Evolutionary conservation across 768 basidiomycete species (phyloP).

Genomic region (Hydnomerulius pinastri): DNA sequence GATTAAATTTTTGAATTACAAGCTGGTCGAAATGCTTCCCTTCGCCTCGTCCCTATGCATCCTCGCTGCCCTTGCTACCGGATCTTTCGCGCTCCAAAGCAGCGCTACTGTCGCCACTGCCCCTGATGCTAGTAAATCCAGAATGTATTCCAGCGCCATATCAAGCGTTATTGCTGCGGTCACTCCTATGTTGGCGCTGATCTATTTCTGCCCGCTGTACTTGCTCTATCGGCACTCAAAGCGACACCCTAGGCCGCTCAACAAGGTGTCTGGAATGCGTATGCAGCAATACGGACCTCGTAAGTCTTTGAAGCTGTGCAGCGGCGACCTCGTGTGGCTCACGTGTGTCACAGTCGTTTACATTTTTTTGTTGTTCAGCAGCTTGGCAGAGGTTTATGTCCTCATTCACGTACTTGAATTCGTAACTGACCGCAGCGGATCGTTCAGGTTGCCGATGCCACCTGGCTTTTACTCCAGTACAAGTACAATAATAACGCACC

Average conservation of each 20-base stretch:
- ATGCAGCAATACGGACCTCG: conserved; percentile 56
- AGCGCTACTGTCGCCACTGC: conserved; percentile 8
- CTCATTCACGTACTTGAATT: neutral
- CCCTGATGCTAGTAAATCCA: conserved; percentile 28
- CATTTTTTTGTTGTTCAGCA: conserved; percentile 48
- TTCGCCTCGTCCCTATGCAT: conserved; percentile 37
- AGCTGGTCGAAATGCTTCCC: conserved; percentile 40
- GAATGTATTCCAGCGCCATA: conserved; percentile 37
- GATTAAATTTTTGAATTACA: conserved; percentile 16
- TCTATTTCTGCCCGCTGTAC: conserved; percentile 53
- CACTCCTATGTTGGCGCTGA: conserved; percentile 36
- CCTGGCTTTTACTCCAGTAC: conserved; percentile 63
- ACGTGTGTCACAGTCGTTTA: conserved; percentile 45
- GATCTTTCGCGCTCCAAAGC: conserved; percentile 32
- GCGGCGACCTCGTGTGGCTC: conserved; percentile 17
- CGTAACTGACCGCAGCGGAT: conserved; percentile 2
- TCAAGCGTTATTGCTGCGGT: conserved; percentile 38
- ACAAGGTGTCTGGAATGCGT: conserved; percentile 49
- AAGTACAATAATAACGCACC: conserved; percentile 54
- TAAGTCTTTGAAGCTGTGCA: conserved; percentile 27
- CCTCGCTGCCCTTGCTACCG: conserved; percentile 35
- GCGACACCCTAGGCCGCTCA: conserved; percentile 48
- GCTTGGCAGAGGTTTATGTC: conserved; percentile 46
- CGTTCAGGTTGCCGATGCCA: conserved; percentile 50
- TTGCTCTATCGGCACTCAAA: conserved; percentile 49